Percentiles rank a stretch among this genome's conserved stretches.
These are phyloP conservation scores for Geotrichum klebahnii DNA, from an alignment of 1,139 yeast species.

Conservation along the genomic window DNA sequence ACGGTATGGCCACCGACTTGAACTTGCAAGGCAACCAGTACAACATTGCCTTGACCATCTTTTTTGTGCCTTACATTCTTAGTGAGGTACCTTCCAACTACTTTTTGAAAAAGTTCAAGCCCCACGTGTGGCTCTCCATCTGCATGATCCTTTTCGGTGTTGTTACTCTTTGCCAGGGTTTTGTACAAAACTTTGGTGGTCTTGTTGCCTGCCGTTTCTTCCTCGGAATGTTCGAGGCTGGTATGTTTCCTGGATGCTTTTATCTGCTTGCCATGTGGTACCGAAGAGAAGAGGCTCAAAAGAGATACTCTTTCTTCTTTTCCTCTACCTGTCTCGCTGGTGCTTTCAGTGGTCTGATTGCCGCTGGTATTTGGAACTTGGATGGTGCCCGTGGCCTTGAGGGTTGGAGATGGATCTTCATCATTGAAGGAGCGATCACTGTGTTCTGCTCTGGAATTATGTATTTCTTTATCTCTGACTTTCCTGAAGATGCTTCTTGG, in stretches of 20 bases:
- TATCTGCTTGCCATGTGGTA: constrained; percentile 55
- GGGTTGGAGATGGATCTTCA: constrained; percentile 74
- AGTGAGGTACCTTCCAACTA: constrained; percentile 67
- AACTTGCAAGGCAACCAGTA: constrained; percentile 55
- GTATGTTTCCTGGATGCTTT: constrained; percentile 71
- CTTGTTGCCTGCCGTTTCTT: constrained; percentile 59
- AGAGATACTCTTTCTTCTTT: constrained; percentile 64
- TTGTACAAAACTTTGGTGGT: constrained; percentile 54
- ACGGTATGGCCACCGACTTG: constrained; percentile 56
- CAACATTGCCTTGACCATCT: constrained; percentile 57
- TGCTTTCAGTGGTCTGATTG: constrained; percentile 77
- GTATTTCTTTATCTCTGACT: constrained; percentile 65
- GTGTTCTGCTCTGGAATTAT: constrained; percentile 58
- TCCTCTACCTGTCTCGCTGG: constrained; percentile 70
- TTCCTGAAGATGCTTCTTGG: constrained; percentile 61
- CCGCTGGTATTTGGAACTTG: constrained; percentile 54
- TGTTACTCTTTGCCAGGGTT: constrained; percentile 63
- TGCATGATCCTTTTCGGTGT: constrained; percentile 59
- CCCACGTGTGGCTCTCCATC: constrained; percentile 59
- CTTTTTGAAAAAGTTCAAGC: constrained; percentile 54
- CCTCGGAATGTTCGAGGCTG: constrained; percentile 62
- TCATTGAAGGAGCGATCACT: constrained; percentile 70
- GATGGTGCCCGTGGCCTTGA: constrained; percentile 47
- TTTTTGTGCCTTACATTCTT: constrained; percentile 66
- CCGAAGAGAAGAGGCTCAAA: constrained; percentile 60